Percentiles rank a stretch among this genome's conserved stretches.
These are phyloP conservation scores for Daldinia childiae DNA, from an alignment of 495 filamentous ascomycete species.

Conservation along the genomic window DNA sequence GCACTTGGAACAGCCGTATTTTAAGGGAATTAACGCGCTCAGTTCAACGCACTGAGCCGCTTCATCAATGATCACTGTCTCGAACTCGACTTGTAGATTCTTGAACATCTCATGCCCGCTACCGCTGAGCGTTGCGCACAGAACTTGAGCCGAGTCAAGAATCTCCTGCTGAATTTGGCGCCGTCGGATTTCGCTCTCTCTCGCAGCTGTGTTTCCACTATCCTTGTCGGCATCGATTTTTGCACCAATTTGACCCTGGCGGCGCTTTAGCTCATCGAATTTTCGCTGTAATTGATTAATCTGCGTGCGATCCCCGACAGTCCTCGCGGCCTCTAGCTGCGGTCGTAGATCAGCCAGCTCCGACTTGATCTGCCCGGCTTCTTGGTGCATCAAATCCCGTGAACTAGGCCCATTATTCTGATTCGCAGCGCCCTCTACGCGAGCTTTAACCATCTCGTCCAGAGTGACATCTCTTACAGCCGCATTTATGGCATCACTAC, in stretches of 20 bases:
- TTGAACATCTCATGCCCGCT: slow-evolving; percentile 99
- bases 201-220: slow-evolving; percentile 75
- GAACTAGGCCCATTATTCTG: slow-evolving; percentile 65
- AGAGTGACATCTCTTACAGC: slow-evolving; percentile 92
- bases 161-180: slow-evolving; percentile 89
- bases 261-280: slow-evolving; percentile 79
- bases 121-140: slow-evolving; percentile 94
- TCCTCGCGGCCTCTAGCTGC: slow-evolving; percentile 74
- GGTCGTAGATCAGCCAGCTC: slow-evolving; percentile 72
- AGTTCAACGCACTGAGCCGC: slow-evolving; percentile 98
- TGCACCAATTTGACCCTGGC: slow-evolving; percentile 74
- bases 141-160: slow-evolving; percentile 86
- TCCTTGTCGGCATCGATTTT: slow-evolving; percentile 87
- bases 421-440: slow-evolving; percentile 64
- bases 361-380: slow-evolving; percentile 80
- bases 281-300: slow-evolving; percentile 74
- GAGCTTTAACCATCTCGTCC: slow-evolving; percentile 85
- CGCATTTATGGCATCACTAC: slow-evolving; percentile 90
- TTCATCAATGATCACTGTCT: slow-evolving; percentile 98
- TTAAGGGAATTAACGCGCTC: slow-evolving; percentile 94
- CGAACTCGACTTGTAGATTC: slow-evolving; percentile 92
- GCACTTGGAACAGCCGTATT: slow-evolving; percentile 97
- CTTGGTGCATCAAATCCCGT: slow-evolving; percentile 79
- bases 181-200: slow-evolving; percentile 85
- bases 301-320: slow-evolving; percentile 64